These are phyloP conservation scores for Amanita molliuscula DNA, from an alignment of 768 basidiomycete species.

Conservation along the genomic window DNA sequence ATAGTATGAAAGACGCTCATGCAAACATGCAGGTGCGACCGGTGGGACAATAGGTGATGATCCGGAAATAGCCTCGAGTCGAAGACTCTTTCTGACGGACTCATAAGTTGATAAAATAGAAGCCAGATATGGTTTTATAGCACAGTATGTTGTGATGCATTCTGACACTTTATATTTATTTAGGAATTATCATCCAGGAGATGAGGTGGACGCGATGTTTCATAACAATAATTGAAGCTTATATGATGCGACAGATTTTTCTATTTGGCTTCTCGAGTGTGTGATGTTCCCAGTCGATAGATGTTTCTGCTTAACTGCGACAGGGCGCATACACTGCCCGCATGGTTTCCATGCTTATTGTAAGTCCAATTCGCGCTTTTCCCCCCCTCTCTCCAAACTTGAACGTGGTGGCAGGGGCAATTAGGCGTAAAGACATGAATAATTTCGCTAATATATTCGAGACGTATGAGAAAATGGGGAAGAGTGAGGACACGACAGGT, in stretches of 20 bases:
- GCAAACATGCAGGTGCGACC: constrained; percentile 37
- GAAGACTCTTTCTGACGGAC: neutral
- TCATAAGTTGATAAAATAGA: constrained; percentile 60
- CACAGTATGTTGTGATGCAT: constrained; percentile 42
- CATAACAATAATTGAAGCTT: constrained; percentile 1
- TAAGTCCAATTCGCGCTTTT: constrained; percentile 17
- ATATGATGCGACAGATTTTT: constrained; percentile 40
- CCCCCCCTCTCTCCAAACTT: neutral
- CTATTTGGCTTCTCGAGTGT: constrained; percentile 73
- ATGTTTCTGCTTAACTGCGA: neutral
- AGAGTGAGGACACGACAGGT: constrained; percentile 38
- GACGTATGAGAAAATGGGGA: constrained; percentile 51
- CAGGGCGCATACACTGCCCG: constrained; percentile 72
- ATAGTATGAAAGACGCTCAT: constrained; percentile 1
- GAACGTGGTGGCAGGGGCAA: constrained; percentile 34
- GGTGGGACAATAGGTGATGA: constrained; percentile 49
- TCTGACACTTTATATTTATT: neutral
- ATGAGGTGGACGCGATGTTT: constrained; percentile 38
- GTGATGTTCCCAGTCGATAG: constrained; percentile 9
- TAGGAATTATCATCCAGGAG: constrained; percentile 63
- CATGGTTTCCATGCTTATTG: constrained; percentile 65
- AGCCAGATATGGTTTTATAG: constrained; percentile 73
- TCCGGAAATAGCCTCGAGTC: neutral
- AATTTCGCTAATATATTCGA: constrained; percentile 56
- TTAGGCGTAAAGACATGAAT: constrained; percentile 68